phyloP scores from a whole-genome alignment of 257 asterid species.

The Gardenia jasminoides region DNA sequence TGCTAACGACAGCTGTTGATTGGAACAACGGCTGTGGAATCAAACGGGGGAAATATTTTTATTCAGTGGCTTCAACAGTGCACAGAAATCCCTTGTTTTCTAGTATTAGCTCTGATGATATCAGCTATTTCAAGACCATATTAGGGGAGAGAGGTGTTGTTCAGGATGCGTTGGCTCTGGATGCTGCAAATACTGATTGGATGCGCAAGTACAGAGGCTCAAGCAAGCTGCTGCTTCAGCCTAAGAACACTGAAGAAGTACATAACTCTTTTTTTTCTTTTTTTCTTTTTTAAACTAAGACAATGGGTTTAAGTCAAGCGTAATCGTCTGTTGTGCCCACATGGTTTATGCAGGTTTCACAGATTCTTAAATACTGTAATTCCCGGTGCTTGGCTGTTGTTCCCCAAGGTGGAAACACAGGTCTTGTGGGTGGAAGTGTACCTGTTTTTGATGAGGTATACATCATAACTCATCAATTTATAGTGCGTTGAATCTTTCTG shows the following conservation, averaged over 20 bases:
- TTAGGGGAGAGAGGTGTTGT: slow-evolving; percentile 84
- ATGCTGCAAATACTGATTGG: slow-evolving; percentile 92
- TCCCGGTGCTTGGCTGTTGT: slow-evolving; percentile 90
- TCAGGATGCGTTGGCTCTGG: slow-evolving; percentile 71
- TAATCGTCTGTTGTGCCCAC: neutral
- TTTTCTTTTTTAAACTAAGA: no score
- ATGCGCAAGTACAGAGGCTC: slow-evolving; percentile 83
- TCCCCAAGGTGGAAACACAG: slow-evolving; percentile 99
- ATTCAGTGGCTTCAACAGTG: slow-evolving; percentile 47
- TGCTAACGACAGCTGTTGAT: neutral
- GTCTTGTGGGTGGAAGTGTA: slow-evolving; percentile 98
- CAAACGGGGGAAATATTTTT: slow-evolving; percentile 37
- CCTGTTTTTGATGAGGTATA: slow-evolving; percentile 96
- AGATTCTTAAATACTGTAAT: slow-evolving; percentile 84
- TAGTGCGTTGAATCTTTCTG: neutral
- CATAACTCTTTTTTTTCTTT: neutral
- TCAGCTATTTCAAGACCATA: slow-evolving; percentile 65
- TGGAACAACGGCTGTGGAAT: slow-evolving; percentile 20
- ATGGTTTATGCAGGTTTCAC: slow-evolving; percentile 60
- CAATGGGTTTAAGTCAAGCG: no score
- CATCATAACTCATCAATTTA: neutral
- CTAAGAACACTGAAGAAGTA: slow-evolving; percentile 75
- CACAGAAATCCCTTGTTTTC: slow-evolving; percentile 61
- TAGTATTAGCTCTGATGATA: slow-evolving; percentile 56
- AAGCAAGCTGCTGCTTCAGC: slow-evolving; percentile 85